Evolutionary conservation across 2,329 filamentous ascomycete species (phyloP), one percentile per base, ranked within the genome.

Genomic region (Chaetomium sp.): DNA sequence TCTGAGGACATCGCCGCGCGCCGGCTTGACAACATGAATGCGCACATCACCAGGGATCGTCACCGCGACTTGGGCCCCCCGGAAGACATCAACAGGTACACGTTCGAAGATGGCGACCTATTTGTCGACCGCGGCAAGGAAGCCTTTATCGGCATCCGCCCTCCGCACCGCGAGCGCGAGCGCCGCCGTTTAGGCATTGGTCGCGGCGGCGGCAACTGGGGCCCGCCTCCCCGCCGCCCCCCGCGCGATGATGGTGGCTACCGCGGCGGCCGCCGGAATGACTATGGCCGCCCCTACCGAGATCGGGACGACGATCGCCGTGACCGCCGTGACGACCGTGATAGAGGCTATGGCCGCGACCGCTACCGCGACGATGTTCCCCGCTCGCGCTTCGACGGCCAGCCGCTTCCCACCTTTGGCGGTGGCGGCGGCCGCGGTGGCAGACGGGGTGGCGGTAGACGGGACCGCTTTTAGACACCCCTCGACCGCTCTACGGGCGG

Each of bases 51-150:
- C 8, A 74, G 71, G 35, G 77, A 81, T 53, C 72, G 72, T 29
- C 65, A 75, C 23, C 76, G 80, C 13, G 77, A 81, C 51, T 70
- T 81, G 45, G 81, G 81, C 67, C 74, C 80, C 66, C 77, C 81
- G 60, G 82, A 85, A 59, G 84, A 86, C 59, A 85, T 85, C 76
- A 87, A 90, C 73, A 82, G 90, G 35, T 92, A 91, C 74, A 89
- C 88, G 0, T 93, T 93, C 70, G 89, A 92, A 74, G 80, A 87
- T 63, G 82, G 81, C 0, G 85, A 88, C 65, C 73, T 77, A 6
- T 86, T 93, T 61, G 89, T 93, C 53, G 90, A 93, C 74, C 83
- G 88, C 61, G 90, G 90, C 16, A 86, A 86, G 19, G 90, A 93
- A 74, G 86, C 88, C 45, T 89, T 89, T 72, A 78, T 86, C 56